A percentile compares a stretch with the other conserved stretches of the same genome.
Conservation (phyloP, 1,284 basidiomycete species). For the Cerioporus squamosus region DNA sequence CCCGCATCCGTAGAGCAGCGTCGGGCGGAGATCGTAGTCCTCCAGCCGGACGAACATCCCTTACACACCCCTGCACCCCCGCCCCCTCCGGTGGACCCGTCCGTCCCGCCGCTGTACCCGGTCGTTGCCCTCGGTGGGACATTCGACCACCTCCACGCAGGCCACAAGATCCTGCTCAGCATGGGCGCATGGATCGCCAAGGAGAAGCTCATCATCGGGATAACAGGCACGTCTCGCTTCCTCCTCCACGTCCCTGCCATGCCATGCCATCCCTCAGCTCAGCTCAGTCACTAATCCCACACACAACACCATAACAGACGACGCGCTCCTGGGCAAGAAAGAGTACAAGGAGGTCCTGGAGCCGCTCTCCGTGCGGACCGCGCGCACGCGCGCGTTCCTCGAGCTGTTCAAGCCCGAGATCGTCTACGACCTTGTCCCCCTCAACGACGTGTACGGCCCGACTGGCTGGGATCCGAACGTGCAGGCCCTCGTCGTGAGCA, state of each 20-base stretch:
- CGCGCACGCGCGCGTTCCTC: conserved; percentile 66
- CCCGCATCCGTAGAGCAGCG: conserved; percentile 13
- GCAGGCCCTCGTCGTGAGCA: conserved; percentile 86
- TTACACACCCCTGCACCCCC: conserved; percentile 8
- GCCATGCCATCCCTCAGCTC: too few relatives aligned
- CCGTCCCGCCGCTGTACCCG: conserved; percentile 34
- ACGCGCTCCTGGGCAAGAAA: conserved; percentile 79
- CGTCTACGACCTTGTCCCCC: conserved; percentile 67
- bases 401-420: conserved; percentile 67
- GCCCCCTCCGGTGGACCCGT: conserved; percentile 13
- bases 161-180: conserved; percentile 96
- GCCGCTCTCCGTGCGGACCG: conserved; percentile 58
- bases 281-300: too few relatives aligned
- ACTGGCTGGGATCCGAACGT: conserved; percentile 85
- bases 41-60: conserved; percentile 23
- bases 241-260: too few relatives aligned
- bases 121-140: conserved; percentile 79
- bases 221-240: conserved; percentile 64
- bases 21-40: conserved; percentile 17
- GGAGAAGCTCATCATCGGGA: conserved; percentile 86
- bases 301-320: conserved; percentile 56
- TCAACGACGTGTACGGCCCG: conserved; percentile 87
- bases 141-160: conserved; percentile 97
- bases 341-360: conserved; percentile 75
- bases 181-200: conserved; percentile 86